A percentile compares a stretch with the other conserved stretches of the same genome.
These are phyloP conservation scores for Malus orientalis DNA, from an alignment of 306 rosid genomes.

Conservation along the genomic window DNA sequence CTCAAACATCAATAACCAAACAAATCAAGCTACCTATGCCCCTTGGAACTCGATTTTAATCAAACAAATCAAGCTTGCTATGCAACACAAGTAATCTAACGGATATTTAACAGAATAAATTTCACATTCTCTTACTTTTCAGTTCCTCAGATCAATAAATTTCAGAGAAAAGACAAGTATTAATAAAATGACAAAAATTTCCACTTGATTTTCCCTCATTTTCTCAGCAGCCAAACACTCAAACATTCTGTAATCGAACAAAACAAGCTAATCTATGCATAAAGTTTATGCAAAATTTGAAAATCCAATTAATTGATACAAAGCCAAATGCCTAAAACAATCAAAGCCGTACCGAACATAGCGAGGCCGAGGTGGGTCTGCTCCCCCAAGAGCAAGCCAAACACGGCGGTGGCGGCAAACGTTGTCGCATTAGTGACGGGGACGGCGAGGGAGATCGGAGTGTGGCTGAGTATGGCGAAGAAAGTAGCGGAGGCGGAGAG, in stretches of 20 bases:
- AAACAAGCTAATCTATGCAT: not conserved
- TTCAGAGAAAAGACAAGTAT: not conserved
- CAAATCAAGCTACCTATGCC: not conserved
- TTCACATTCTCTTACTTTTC: not conserved
- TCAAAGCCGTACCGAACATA: conserved; percentile 60
- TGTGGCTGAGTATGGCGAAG: conserved; percentile 65
- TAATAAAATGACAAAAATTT: not conserved
- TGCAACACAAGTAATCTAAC: not conserved
- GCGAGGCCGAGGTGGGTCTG: conserved; percentile 49
- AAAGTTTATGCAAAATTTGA: not conserved
- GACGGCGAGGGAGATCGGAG: conserved; percentile 80
- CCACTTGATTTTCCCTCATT: not conserved
- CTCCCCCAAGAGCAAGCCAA: conserved; percentile 67
- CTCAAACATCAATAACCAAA: not conserved
- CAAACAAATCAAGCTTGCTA: not conserved
- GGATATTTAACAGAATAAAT: not conserved
- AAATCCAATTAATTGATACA: conserved; percentile 35
- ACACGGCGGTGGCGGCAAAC: conserved; percentile 74
- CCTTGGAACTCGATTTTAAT: too few species aligned
- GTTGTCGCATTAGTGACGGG: conserved; percentile 97
- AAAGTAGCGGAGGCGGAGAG: conserved; percentile 87
- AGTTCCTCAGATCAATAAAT: not conserved
- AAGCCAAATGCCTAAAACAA: conserved; percentile 62
- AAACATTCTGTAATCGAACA: not conserved
- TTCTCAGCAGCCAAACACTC: not conserved